These are phyloP conservation scores for Pseudogymnoascus sp. DNA, from an alignment of 2,329 filamentous ascomycete species.

Conservation along the genomic window DNA sequence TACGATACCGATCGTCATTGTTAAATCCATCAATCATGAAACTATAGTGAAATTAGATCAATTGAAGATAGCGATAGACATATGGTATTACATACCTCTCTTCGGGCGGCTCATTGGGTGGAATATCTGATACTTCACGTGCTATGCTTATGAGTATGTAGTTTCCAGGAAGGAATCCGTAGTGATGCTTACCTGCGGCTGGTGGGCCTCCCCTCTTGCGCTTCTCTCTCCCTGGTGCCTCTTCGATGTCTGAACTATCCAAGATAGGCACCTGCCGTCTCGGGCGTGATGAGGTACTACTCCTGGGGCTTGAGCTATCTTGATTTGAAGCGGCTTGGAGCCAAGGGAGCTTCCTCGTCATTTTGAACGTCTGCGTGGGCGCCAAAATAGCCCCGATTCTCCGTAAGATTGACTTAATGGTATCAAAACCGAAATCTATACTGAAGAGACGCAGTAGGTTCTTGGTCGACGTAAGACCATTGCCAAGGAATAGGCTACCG, in stretches of 20 bases:
- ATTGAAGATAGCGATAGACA: not conserved
- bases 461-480: not conserved
- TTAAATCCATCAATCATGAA: constrained; percentile 55
- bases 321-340: not conserved
- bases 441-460: not conserved
- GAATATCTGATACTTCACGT: not conserved
- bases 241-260: constrained; percentile 2
- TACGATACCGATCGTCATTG: constrained; percentile 66
- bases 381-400: not conserved
- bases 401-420: not conserved
- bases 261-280: not conserved
- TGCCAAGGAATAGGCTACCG: not conserved
- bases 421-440: not conserved
- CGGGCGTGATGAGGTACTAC: not conserved
- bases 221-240: not conserved
- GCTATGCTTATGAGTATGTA: not conserved
- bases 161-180: not conserved
- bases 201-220: not conserved
- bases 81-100: not conserved
- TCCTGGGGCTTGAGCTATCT: not conserved
- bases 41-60: not conserved
- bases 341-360: constrained; percentile 3
- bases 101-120: not conserved
- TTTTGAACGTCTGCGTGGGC: not conserved
- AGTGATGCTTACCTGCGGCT: not conserved